Base-by-base conservation (phyloP, 352 stramenopile species). In the Pythium brassicae region DNA sequence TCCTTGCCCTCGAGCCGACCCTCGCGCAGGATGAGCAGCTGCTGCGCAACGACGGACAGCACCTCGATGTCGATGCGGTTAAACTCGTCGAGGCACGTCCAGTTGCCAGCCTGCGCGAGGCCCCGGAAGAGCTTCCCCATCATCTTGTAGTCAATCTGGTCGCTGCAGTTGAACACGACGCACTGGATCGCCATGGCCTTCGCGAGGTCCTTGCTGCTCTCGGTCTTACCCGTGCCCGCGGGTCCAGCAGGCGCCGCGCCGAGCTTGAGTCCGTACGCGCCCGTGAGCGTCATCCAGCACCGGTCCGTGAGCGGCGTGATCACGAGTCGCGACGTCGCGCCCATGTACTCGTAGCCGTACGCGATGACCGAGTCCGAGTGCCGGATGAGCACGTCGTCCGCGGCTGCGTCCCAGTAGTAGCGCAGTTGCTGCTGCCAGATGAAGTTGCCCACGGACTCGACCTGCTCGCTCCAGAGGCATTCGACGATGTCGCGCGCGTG, bases 111-210 rank as follows among this genome's bases (percentile, higher is more conserved):
- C 46, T 95, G 83, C 6, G 90, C 87, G 3, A 98, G 66, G 1
- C 94, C 95, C 43, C 92, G 92, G 53, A 98, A 98, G 22, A 98
- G 87, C 53, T 97, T 97, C 2, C 90, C 94, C 95, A 98, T 98
- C 71, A 97, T 97, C 62, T 97, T 97, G 73, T 98, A 98, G 71
- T 98, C 95, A 45, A 98, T 91, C 26, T 95, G 76, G 59, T 98
- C 94, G 26, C 82, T 96, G 65, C 95, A 98, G 70, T 98, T 98
- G 73, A 98, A 98, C 9, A 98, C 94, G 17, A 98, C 86, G 51
- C 90, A 97, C 60, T 97, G 93, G 50, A 97, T 94, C 8, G 90
- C 93, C 70, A 98, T 84, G 15, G 92, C 88, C 63, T 98, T 98
- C 17, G 87, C 93, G 12, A 98, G 66, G 66, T 98, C 95, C 60